Evolutionary conservation across 139 green algal genomes (phyloP), one percentile per base, ranked within the genome.

Genomic region (Spirogloea muscicola): DNA sequence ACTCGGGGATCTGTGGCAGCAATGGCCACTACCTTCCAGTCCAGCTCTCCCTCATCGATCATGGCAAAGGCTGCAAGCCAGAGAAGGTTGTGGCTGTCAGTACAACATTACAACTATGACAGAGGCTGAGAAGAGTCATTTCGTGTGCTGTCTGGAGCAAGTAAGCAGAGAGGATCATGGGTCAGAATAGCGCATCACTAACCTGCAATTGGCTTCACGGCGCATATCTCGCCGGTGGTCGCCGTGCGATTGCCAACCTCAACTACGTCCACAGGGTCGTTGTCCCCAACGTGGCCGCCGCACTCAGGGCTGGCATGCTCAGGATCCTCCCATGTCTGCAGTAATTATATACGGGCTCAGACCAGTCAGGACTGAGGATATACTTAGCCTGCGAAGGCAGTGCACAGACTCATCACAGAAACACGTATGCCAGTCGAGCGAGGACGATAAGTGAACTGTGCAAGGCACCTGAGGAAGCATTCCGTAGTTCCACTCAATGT

Each of bases 401-500:
- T n/a, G n/a, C n/a, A n/a, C n/a, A n/a, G n/a, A n/a, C n/a, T n/a
- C n/a, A n/a, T n/a, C n/a, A n/a, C n/a, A n/a, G n/a, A n/a, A n/a
- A n/a, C n/a, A n/a, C n/a, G n/a, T n/a, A n/a, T n/a, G n/a, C n/a
- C n/a, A n/a, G n/a, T n/a, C n/a, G n/a, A n/a, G n/a, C n/a, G n/a
- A n/a, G n/a, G n/a, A n/a, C n/a, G n/a, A n/a, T n/a, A n/a, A n/a
- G n/a, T n/a, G n/a, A n/a, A n/a, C n/a, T n/a, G n/a, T n/a, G n/a
- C n/a, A n/a, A n/a, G n/a, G n/a, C n/a, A 68, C 59, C 87, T 96
- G 92, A 2, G 94, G 94, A 68, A 98, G 84, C 85, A 98, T 77
- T 58, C 94, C 94, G 78, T 98, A 98, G 90, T 98, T 98, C 93
- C 93, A 98, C 87, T 97, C 95, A 87, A 98, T 98, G 91, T 98